Evolutionary conservation across 495 filamentous ascomycete species (phyloP), one percentile per base, ranked within the genome.

Genomic region (Trichoderma erinaceum): DNA sequence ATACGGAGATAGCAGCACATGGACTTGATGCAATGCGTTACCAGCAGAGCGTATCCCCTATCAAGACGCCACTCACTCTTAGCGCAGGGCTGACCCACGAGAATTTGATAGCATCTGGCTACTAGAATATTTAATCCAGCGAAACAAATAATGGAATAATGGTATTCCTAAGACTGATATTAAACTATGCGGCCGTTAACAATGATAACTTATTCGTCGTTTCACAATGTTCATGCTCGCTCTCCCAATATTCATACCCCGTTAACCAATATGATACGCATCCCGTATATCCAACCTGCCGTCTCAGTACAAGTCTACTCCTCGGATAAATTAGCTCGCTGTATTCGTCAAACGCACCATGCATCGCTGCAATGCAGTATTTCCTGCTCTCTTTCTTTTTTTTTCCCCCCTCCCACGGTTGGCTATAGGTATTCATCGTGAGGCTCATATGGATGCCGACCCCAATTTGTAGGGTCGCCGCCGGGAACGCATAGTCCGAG

Each of bases 401-500:
- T 38, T 35, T 35, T 35, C 6, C 6, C 6, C 35, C 8, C 8
- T 38, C 35, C 35, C 35, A 38, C 35, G 7, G 8, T 10, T 10
- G 23, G 23, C 16, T 16, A 61, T 32, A 61, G 11, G 10, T 61
- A 29, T 61, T 32, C 56, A 11, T 61, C 56, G 25, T 13, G 56
- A 32, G 10, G 13, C 25, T 61, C 23, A 61, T 29, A 61, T 25
- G 56, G 13, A 61, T 4, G 56, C 27, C 85, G 78, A 23, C 82
- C 84, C 85, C 88, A 89, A 69, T 89, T 87, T 61, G 79, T 76
- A 4, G 88, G 88, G 77, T 93, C 92, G 2, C 90, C 91, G 5
- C 90, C 90, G 3, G 94, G 94, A 6, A 97, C 81, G 79, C 95
- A 99, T 56, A 98, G 78, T 0, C 95, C 95, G 68, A 99, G 73